phyloP scores from a whole-genome alignment of 1,284 basidiomycete genomes.

The Cutaneotrichosporon sp. region DNA sequence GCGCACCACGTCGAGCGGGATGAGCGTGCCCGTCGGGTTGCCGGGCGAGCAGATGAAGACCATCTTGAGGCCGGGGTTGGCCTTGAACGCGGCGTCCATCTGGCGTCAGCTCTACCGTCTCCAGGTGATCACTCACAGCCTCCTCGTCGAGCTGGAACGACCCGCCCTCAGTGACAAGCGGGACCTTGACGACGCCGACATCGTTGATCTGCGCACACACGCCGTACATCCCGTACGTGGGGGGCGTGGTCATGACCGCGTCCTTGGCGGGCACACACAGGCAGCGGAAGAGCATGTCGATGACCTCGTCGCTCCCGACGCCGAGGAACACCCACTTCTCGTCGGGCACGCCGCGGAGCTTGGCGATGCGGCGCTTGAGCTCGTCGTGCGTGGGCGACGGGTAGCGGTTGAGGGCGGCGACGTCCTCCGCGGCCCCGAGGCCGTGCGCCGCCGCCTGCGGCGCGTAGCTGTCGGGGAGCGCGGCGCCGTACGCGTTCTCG shows the following conservation, averaged over 20 bases:
- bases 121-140: slow-evolving; percentile 66
- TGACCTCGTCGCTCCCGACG: slow-evolving; percentile 95
- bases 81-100: slow-evolving; percentile 69
- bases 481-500: slow-evolving; percentile 91
- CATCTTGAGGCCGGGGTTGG: slow-evolving; percentile 78
- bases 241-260: slow-evolving; percentile 82
- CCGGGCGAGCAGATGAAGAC: slow-evolving; percentile 96
- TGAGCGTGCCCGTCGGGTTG: slow-evolving; percentile 90
- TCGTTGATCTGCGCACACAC: slow-evolving; percentile 97
- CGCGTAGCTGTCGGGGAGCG: slow-evolving; percentile 57
- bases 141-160: slow-evolving; percentile 77
- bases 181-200: slow-evolving; percentile 77
- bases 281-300: slow-evolving; percentile 90
- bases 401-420: slow-evolving; percentile 53
- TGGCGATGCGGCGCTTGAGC: slow-evolving; percentile 76
- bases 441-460: slow-evolving; percentile 8
- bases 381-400: slow-evolving; percentile 59
- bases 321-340: slow-evolving; percentile 84
- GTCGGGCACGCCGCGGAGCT: slow-evolving; percentile 67
- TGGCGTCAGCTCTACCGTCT: slow-evolving; percentile 53
- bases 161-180: slow-evolving; percentile 71
- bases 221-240: slow-evolving; percentile 97
- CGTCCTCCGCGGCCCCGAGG: slow-evolving; percentile 36
- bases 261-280: slow-evolving; percentile 80
- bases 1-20: slow-evolving; percentile 70